Base-by-base conservation (phyloP, 306 rosid species). In the Ormosia semicastrata region DNA sequence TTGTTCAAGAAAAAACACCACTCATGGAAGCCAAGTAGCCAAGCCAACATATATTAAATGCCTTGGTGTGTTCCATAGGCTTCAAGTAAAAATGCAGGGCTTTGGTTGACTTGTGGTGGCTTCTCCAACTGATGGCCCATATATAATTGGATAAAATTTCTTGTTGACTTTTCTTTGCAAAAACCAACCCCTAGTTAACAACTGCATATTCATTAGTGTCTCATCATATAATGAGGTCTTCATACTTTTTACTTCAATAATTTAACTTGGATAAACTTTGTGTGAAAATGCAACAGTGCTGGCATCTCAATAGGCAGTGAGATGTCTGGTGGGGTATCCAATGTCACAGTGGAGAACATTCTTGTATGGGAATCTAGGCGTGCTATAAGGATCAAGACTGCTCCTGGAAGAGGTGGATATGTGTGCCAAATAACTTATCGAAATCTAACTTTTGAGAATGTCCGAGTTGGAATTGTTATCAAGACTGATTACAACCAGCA, bases 231-330 rank as follows among this genome's bases (percentile, higher is more conserved):
- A 7, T 71, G 37, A 30, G 49, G 9, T 73, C 46, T 24, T 24
- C 24, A 24, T n/a, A n/a, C 17, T 50, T 36, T 69, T 2, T 6
- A 5, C 43, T 33, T 68, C 30, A 8, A 44, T 43, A 36, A 30
- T 18, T 18, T 69, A 62, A 77, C 84, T 78, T 36, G 33, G 71
- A 18, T 44, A 50, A 49, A 30, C 4, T 59, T 58, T 86, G 79
- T 81, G 54, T 83, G 75, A 83, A 83, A 85, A 83, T 89, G 87
- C 81, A 81, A 89, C 94, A 94, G 97, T 24, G 97, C 98, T 14
- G 98, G 98, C 17, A 69, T 94, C 78, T 94, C 98, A 69, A 92
- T 94, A 63, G 98, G 98, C 73, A 94, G 98, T 46, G 98, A 94
- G 77, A 94, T 94, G 98, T 94, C 98, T 5, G 98, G 98, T 63